Conservation (phyloP, 371 early-diverging fungal genomes). For the Dichotomocladium elegans region DNA sequence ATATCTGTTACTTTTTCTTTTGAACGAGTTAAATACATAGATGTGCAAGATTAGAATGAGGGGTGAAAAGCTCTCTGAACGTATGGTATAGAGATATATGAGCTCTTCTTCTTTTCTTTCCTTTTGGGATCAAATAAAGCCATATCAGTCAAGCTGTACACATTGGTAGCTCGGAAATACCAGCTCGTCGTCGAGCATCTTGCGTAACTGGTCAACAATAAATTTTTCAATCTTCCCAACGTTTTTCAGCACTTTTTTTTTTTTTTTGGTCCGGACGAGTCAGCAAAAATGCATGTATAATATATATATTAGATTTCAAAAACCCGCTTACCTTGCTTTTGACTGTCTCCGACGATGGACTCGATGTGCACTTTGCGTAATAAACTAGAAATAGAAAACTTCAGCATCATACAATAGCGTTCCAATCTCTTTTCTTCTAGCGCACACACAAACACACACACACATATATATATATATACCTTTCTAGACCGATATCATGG, state of each 20-base stretch:
- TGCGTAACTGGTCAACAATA: slow-evolving; percentile 84
- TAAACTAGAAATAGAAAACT: slow-evolving; percentile 35
- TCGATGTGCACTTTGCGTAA: slow-evolving; percentile 78
- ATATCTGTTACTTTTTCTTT: too few species aligned
- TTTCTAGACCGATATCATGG: slow-evolving; percentile 29
- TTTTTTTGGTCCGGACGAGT: too few species aligned
- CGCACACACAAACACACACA: background rate
- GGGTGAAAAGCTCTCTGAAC: too few species aligned
- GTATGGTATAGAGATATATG: too few species aligned
- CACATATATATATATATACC: slow-evolving; percentile 10
- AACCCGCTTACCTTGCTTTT: slow-evolving; percentile 72
- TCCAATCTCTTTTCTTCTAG: background rate
- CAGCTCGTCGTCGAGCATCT: slow-evolving; percentile 83
- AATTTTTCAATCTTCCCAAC: slow-evolving; percentile 90
- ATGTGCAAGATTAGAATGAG: too few species aligned
- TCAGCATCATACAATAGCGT: background rate
- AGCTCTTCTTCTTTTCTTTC: too few species aligned
- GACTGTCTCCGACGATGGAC: slow-evolving; percentile 86
- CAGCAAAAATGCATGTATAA: background rate
- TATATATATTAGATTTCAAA: background rate
- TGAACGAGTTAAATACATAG: too few species aligned
- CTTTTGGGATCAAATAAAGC: too few species aligned
- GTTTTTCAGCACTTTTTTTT: slow-evolving; percentile 90
- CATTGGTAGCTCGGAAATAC: slow-evolving; percentile 86
- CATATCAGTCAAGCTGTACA: slow-evolving; percentile 4